Evolutionary conservation across 1,284 basidiomycete species (phyloP), one percentile per base, ranked within the genome.

Genomic region (Microbotryum lychnidis-dioicae): DNA sequence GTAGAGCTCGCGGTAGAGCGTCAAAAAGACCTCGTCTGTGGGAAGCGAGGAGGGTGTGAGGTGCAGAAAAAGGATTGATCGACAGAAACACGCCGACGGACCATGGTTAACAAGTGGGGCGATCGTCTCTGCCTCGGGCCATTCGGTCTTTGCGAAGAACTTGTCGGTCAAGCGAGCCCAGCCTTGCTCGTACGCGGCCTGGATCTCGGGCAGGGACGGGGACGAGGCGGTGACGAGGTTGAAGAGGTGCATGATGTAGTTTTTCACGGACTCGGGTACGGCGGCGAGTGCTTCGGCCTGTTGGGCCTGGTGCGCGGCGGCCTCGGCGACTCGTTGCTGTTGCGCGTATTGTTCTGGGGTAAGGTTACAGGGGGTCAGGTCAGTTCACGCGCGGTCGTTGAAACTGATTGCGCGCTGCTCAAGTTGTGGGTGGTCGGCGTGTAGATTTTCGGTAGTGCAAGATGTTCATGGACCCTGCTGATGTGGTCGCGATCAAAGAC

Each of bases 161-260:
- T 94, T 92, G 79, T 96, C 89, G 1, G 93, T 96, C 73, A 93
- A 83, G 66, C 89, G 87, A 77, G 92, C 97, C 93, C 94, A 97
- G 29, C 91, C 92, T 64, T 61, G 59, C 50, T 69, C 67, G 65
- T 69, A 69, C 21, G 68, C 66, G 31, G 65, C 61, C 57, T 69
- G 66, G 61, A 67, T 69, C 51, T 69, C 68, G 53, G 63, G 58
- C 14, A 69, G 56, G 61, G 64, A 62, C 37, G 68, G 68, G 25
- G 57, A 50, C 6, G 47, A 31, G 16, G 59, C 57, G 59, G 67
- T 65, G 47, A 69, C 56, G 55, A 69, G 64, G 46, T 63, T 49
- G 62, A 60, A 65, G 25, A 69, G 62, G 49, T 66, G 65, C 50
- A 69, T 66, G 56, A 69, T 56, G 65, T 66, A 69, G 54, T 60